Evolutionary conservation across 1,139 yeast genomes (phyloP), one percentile per base, ranked within the genome.

Genomic region (Debaryomyces sp.): DNA sequence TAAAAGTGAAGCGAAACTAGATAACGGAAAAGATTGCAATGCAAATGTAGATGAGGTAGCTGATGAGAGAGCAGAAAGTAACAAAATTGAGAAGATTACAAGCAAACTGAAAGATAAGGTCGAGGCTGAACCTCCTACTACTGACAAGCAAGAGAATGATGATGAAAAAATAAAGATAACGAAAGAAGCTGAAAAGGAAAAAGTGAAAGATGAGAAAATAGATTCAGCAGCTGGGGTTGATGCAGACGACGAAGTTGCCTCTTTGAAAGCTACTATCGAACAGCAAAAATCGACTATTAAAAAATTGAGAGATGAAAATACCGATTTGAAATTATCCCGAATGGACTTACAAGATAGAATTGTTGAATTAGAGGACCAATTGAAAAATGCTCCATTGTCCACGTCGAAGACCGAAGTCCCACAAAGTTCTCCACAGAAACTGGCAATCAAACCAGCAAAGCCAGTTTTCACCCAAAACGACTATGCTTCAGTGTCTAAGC

Each of bases 261-360:
- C 59, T 32, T 56, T 72, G 33, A 54, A 60, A 42, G 49, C 55
- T 15, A 59, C 67, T 6, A 59, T 70, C n/a, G 60, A 61, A 26
- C 59, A 55, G 38, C 79, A 74, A 44, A 67, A 70, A 45, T 61
- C 56, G 38, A 74, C 77, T 32, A 75, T 76, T 42, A 62, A 62
- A 48, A 68, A 68, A 44, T 62, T 75, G 43, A 63, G 80, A 43
- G 76, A 74, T 52, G 79, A 75, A 55, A 74, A 73, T 54, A 74
- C 80, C 21, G 78, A 75, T 50, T 66, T 76, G 51, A 75, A 75
- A 52, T 64, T 75, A 29, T 54, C 57, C 10, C 75, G 74, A 51
- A 73, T 82, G 76, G 87, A 81, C 44, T 73, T 81, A 45, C 60
- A 66, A 17, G 75, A 71, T 41, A 62, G 66, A 37, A 66, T 74